Evolutionary conservation across 345 rosid species (phyloP).

Genomic region (Eucalyptus marginata): DNA sequence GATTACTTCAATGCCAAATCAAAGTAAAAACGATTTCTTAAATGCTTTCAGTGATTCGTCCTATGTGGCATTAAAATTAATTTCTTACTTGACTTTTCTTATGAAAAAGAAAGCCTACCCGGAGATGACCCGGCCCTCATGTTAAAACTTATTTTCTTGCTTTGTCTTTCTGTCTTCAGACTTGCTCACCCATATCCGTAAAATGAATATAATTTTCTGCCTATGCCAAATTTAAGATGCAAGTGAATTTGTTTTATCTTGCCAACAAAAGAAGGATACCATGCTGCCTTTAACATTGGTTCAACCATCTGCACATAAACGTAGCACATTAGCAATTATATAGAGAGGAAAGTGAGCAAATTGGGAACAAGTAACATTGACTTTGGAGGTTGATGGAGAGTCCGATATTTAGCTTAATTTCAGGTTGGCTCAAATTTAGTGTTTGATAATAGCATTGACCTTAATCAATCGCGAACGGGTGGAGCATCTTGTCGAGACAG

Average conservation of each 20-base stretch:
- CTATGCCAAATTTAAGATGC: neutral
- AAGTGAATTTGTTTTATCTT: neutral
- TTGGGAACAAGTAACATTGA: neutral
- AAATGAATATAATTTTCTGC: neutral
- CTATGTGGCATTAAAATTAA: too few species aligned
- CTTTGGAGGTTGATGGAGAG: neutral
- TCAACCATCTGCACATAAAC: constrained; percentile 64
- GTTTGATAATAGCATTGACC: neutral
- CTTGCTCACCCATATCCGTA: neutral
- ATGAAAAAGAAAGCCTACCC: too few species aligned
- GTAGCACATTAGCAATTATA: neutral
- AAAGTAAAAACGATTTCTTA: too few species aligned
- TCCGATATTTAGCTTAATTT: neutral
- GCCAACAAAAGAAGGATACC: constrained; percentile 25
- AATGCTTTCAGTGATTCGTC: too few species aligned
- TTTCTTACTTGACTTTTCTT: too few species aligned
- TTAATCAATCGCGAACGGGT: neutral
- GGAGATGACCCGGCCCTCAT: too few species aligned
- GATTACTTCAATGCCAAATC: too few species aligned
- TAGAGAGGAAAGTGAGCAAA: neutral
- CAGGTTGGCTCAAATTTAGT: neutral
- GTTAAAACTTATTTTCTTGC: too few species aligned
- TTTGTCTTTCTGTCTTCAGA: too few species aligned
- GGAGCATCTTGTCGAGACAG: neutral
- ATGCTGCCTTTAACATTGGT: constrained; percentile 83